Base-by-base conservation (phyloP, 129 eudicot genomes). In the Centrapalus pauciflorus region DNA sequence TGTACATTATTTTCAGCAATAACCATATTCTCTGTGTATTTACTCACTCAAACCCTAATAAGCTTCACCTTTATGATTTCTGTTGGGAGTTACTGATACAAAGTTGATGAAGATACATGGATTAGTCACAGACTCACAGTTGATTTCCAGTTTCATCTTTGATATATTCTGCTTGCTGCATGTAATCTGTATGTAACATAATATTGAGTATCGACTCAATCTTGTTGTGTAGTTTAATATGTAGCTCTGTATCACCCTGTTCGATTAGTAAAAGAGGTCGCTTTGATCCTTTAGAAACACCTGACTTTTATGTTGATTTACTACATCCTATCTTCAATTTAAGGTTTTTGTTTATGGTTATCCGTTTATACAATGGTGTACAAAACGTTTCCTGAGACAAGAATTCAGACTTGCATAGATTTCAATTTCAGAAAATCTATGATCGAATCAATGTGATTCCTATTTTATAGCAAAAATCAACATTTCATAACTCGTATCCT, bases 81-180 rank as follows among this genome's bases (percentile, higher is more conserved):
- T 56, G 65, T 38, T 55, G 55, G 40, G 38, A 56, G 56, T 55
- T 55, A 43, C n/a, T 9, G 43, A 37, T 37, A 37, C 43, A 38
- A 38, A 38, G 49, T 69, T 69, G 6, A 32, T 40, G 57, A 27
- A 34, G 62, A 26, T 64, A 26, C 41, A 45, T 64, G 40, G 28
- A 45, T 64, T 43, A 64, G 56, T 23, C 0, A 14, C 57, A 10
- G 38, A 64, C 55, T 23, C 0, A 14, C 57, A 10, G 38, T 41
- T 37, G 69, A 30, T 43, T 63, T 64, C 55, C 84, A 71, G 48
- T 59, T 76, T 30, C 38, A 52, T 64, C 35, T 5, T 60, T 60
- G 7, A 38, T 37, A 23, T 10, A n/a, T n/a, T 7, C 16, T 48
- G 54, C 54, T 12, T 7, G 54, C 10, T 17, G 54, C 25, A 48